Conservation (phyloP, 257 asterid genomes). For the Ehretia macrophylla region DNA sequence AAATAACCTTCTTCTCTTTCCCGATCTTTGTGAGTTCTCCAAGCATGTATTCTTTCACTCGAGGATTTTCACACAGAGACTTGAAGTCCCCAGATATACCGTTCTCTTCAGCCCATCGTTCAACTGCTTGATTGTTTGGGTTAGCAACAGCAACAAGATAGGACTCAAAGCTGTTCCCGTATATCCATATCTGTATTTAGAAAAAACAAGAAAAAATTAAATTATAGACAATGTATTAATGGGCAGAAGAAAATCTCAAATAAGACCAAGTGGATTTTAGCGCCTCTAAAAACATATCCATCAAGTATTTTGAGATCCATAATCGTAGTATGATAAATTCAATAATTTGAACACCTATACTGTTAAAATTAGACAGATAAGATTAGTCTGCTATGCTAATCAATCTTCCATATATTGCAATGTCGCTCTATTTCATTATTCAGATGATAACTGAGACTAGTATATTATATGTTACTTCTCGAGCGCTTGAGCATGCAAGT, state of each 20-base stretch:
- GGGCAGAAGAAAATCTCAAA: background rate
- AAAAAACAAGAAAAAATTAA: conserved; percentile 6
- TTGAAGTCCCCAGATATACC: conserved; percentile 61
- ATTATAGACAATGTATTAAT: conserved; percentile 1
- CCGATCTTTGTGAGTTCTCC: conserved; percentile 67
- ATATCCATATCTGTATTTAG: conserved; percentile 76
- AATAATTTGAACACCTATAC: too few species aligned
- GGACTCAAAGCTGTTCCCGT: conserved; percentile 95
- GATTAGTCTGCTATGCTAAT: too few species aligned
- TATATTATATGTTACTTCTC: too few species aligned
- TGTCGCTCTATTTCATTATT: too few species aligned
- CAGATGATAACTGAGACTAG: too few species aligned
- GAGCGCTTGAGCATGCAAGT: too few species aligned
- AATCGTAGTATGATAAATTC: too few species aligned
- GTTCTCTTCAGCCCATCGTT: conserved; percentile 70
- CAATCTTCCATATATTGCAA: too few species aligned
- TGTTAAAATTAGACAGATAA: conserved; percentile 47
- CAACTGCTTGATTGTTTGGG: conserved; percentile 66
- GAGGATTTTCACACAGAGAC: conserved; percentile 55
- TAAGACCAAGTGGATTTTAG: too few species aligned
- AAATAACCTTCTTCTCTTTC: conserved; percentile 76
- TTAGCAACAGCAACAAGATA: conserved; percentile 73
- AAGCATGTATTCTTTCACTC: conserved; percentile 59
- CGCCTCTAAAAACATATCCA: background rate
- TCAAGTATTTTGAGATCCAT: background rate